These are phyloP conservation scores for Blastobotrys robertii DNA, from an alignment of 805 yeast species.

Conservation along the genomic window DNA sequence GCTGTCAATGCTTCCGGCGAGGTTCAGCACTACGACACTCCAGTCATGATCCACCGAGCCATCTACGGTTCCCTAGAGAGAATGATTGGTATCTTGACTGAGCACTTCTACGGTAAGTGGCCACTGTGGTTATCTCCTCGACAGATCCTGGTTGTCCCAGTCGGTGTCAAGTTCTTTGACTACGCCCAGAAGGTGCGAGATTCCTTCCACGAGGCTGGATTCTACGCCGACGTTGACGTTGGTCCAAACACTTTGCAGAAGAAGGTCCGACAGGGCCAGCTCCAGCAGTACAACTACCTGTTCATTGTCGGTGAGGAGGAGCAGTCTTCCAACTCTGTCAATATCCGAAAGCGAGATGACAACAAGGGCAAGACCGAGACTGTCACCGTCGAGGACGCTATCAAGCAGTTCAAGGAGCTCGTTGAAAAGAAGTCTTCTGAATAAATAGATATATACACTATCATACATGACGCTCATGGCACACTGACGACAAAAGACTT, in stretches of 20 bases:
- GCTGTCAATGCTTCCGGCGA: conserved; percentile 12
- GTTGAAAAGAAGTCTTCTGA: conserved; percentile 41
- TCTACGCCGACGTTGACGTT: conserved; percentile 87
- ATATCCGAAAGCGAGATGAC: conserved; percentile 94
- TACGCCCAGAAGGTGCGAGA: conserved; percentile 80
- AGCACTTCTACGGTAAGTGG: conserved; percentile 99
- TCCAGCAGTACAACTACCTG: conserved; percentile 88
- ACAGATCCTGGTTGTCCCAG: conserved; percentile 93
- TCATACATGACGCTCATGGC: not conserved
- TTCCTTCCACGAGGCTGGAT: conserved; percentile 52
- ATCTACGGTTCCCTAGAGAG: conserved; percentile 97
- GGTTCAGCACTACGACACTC: conserved; percentile 48
- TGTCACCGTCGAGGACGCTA: conserved; percentile 60
- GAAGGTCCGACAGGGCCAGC: conserved; percentile 96
- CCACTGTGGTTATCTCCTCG: conserved; percentile 99
- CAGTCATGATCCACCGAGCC: conserved; percentile 99
- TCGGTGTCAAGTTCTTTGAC: conserved; percentile 84
- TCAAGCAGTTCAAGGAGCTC: conserved; percentile 56
- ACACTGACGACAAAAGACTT: not conserved
- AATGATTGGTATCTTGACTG: conserved; percentile 97
- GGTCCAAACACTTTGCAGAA: conserved; percentile 95
- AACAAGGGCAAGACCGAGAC: conserved; percentile 78
- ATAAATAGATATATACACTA: conserved; percentile 3
- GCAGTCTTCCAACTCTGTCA: conserved; percentile 66
- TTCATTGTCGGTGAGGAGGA: conserved; percentile 97